Conservation (phyloP, 805 yeast genomes). For the Scheffersomyces lignosus region DNA sequence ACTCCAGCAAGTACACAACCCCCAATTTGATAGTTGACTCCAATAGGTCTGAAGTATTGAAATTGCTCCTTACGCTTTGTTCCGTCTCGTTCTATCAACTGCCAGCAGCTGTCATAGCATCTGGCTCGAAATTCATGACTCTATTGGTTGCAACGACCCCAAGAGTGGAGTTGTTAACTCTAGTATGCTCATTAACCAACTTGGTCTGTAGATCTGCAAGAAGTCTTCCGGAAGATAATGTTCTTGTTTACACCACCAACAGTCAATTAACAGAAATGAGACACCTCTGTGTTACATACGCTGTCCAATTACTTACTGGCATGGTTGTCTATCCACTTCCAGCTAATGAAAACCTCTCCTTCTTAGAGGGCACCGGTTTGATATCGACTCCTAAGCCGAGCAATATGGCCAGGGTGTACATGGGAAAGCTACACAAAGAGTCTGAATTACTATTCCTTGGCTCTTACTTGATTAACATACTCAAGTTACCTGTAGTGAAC, state of each 20-base stretch:
- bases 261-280: constrained; percentile 42
- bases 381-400: constrained; percentile 30
- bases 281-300: constrained; percentile 47
- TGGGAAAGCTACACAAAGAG: constrained; percentile 55
- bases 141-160: constrained; percentile 52
- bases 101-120: constrained; percentile 40
- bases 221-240: constrained; percentile 41
- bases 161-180: constrained; percentile 46
- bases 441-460: constrained; percentile 53
- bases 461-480: constrained; percentile 46
- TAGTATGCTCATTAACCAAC: constrained; percentile 72
- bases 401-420: constrained; percentile 51
- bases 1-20: constrained; percentile 25
- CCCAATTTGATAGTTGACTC: constrained; percentile 47
- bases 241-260: constrained; percentile 31
- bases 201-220: constrained; percentile 52
- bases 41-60: constrained; percentile 66
- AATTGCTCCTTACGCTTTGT: constrained; percentile 58
- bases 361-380: constrained; percentile 33
- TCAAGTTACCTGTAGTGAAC: constrained; percentile 45
- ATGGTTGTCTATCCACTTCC: constrained; percentile 69
- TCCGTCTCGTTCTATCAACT: constrained; percentile 60
- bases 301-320: constrained; percentile 61
- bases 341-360: constrained; percentile 30
- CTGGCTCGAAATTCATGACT: constrained; percentile 64